Conservation (phyloP, 768 basidiomycete genomes). For the Termitomyces sp. region DNA sequence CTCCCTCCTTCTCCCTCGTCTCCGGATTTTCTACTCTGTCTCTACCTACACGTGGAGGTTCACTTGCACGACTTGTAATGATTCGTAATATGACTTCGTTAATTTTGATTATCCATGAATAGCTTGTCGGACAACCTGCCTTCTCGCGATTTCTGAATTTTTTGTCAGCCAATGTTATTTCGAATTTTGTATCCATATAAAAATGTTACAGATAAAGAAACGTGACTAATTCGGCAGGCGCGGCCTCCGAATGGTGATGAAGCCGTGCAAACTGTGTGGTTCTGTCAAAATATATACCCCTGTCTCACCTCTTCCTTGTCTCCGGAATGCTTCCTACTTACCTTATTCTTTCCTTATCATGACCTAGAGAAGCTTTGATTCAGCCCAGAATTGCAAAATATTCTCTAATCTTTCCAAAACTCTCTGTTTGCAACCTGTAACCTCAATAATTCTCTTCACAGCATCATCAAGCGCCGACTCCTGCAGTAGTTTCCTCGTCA, state of each 20-base stretch:
- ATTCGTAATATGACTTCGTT: not conserved
- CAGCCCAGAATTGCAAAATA: constrained; percentile 6
- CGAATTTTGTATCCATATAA: not conserved
- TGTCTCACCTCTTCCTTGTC: not conserved
- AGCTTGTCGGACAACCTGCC: too few species aligned
- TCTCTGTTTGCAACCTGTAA: constrained; percentile 1
- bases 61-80: not conserved
- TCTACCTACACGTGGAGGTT: not conserved
- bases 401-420: not conserved
- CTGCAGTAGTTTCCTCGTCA: constrained; percentile 18
- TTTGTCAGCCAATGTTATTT: not conserved
- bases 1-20: too few species aligned
- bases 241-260: not conserved
- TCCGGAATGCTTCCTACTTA: not conserved
- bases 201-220: not conserved
- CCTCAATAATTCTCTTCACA: constrained; percentile 12
- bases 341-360: too few species aligned
- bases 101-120: not conserved
- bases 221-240: not conserved
- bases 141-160: not conserved
- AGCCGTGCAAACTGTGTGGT: too few species aligned
- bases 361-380: not conserved
- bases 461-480: constrained; percentile 13
- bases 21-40: not conserved
- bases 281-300: too few species aligned